Conservation (phyloP, 2,329 filamentous ascomycete species). For the Salinomyces thailandicus region DNA sequence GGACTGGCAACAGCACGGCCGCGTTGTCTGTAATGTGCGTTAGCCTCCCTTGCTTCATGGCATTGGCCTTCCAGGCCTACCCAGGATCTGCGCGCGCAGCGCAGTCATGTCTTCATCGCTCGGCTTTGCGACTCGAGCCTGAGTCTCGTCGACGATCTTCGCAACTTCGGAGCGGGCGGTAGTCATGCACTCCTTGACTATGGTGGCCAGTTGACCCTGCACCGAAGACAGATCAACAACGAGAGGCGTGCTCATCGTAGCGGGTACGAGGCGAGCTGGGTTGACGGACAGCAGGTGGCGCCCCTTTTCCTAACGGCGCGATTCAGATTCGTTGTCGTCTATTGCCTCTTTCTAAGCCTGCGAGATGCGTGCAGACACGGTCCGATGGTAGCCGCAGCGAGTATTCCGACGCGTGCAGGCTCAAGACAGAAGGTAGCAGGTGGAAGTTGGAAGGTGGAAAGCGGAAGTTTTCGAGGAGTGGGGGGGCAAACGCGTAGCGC, state of each 20-base stretch:
- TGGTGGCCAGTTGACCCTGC: not conserved
- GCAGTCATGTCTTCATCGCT: not conserved
- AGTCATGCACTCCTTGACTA: not conserved
- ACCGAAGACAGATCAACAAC: not conserved
- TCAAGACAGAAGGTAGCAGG: not conserved
- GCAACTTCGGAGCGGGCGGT: not conserved
- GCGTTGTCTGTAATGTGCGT: too few relatives aligned
- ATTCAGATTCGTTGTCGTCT: not conserved
- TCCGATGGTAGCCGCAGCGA: not conserved
- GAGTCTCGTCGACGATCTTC: not conserved
- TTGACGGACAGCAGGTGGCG: not conserved
- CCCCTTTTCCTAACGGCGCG: not conserved
- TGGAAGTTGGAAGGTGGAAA: not conserved
- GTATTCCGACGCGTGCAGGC: too few relatives aligned
- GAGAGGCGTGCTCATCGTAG: not conserved
- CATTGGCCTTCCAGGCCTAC: not conserved
- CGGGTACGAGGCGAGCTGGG: not conserved
- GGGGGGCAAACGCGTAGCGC: too few relatives aligned
- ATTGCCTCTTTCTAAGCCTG: not conserved
- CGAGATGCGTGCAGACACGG: not conserved
- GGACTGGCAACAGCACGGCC: not conserved
- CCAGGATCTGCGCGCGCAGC: not conserved
- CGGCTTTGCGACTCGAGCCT: not conserved
- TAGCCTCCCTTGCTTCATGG: too few relatives aligned
- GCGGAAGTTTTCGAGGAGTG: too few relatives aligned